These are phyloP conservation scores for Diaporthe sp. DNA, from an alignment of 2,329 filamentous ascomycete species.

Conservation along the genomic window DNA sequence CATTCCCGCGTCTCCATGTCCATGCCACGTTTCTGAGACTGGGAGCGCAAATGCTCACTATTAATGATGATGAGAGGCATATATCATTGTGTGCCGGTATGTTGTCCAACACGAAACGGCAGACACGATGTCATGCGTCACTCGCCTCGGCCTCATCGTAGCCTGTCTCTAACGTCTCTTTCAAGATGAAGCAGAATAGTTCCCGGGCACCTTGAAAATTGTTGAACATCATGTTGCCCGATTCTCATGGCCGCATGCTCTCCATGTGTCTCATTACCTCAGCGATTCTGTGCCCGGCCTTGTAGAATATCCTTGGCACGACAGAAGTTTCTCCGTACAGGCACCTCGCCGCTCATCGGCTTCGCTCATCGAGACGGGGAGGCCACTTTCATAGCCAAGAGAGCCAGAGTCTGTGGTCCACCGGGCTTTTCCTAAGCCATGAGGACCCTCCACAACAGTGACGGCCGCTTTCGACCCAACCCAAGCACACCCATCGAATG, in stretches of 20 bases:
- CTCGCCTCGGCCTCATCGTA: neutral
- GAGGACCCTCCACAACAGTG: neutral
- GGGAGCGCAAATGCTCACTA: neutral
- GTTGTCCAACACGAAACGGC: neutral
- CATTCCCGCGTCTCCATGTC: neutral
- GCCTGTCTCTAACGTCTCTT: neutral
- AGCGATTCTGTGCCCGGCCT: neutral
- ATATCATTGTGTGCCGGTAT: too few relatives aligned
- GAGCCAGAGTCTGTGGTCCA: neutral
- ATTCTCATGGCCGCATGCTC: neutral
- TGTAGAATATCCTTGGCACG: neutral
- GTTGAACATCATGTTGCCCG: neutral
- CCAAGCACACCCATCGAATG: neutral
- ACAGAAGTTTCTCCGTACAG: neutral
- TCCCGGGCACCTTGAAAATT: neutral
- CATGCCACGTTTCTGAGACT: neutral
- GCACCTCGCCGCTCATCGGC: neutral
- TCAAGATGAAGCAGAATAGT: neutral
- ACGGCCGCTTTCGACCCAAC: neutral
- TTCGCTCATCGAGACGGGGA: neutral
- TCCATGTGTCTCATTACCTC: too few relatives aligned
- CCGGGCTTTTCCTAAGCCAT: neutral
- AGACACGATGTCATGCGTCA: too few relatives aligned
- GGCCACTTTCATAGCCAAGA: neutral
- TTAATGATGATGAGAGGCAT: neutral